Conservation (phyloP, 148 eudicot genomes). For the Rhododendron kiyosumense region DNA sequence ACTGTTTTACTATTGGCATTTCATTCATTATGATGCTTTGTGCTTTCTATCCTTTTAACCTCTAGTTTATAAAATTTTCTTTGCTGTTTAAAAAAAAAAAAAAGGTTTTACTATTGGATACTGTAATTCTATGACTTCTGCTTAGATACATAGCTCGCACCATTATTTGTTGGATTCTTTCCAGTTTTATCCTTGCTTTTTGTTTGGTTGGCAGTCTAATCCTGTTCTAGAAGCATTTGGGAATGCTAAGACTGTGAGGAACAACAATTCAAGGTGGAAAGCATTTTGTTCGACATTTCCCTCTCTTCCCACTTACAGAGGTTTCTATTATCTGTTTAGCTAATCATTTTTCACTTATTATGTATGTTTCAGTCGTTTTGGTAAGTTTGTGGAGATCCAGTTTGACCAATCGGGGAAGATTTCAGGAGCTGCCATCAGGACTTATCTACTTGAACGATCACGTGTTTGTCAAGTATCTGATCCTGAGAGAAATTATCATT, state of each 20-base stretch:
- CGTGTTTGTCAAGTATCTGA: constrained; percentile 73
- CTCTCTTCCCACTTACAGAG: background rate
- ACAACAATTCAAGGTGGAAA: constrained; percentile 67
- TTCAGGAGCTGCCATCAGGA: constrained; percentile 77
- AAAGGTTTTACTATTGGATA: background rate
- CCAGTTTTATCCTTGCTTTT: constrained; percentile 2
- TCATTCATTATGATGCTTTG: too few relatives aligned
- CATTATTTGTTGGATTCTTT: background rate
- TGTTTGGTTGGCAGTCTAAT: constrained; percentile 47
- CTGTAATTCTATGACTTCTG: constrained; percentile 4
- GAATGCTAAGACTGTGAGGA: constrained; percentile 77
- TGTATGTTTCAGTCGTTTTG: constrained; percentile 62
- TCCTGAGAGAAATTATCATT: constrained; percentile 79
- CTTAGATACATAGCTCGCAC: background rate
- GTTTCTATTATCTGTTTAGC: background rate
- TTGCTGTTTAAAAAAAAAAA: too few relatives aligned
- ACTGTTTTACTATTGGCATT: background rate
- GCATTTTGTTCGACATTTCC: background rate
- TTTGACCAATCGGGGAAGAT: constrained; percentile 58
- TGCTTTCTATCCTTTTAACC: too few relatives aligned
- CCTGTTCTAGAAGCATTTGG: constrained; percentile 86
- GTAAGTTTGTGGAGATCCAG: constrained; percentile 73
- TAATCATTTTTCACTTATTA: constrained; percentile 3
- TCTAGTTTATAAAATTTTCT: too few relatives aligned
- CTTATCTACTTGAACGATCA: constrained; percentile 67